Conservation (phyloP, 176 grass and related monocot species). For the Oryza glumipatula region DNA sequence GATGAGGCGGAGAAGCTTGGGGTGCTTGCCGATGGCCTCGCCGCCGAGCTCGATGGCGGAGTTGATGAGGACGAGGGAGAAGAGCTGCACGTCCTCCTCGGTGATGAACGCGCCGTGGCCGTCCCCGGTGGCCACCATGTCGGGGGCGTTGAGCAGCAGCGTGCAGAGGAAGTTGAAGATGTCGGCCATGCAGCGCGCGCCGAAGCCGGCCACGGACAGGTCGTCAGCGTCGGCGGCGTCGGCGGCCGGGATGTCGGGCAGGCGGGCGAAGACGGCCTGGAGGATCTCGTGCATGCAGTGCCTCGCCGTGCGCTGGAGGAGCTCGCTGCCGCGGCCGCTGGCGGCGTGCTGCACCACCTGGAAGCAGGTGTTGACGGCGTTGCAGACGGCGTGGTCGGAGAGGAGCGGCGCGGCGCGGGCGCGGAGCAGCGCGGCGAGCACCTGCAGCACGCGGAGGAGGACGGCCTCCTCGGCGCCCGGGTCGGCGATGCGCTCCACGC, state of each 20-base stretch:
- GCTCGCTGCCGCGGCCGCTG: slow-evolving; percentile 57
- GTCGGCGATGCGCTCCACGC: slow-evolving; percentile 72
- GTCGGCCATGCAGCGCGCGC: slow-evolving; percentile 78
- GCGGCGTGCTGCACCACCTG: slow-evolving; percentile 86
- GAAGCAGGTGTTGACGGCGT: slow-evolving; percentile 86
- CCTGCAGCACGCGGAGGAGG: slow-evolving; percentile 82
- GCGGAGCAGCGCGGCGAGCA: slow-evolving; percentile 60
- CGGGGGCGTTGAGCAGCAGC: slow-evolving; percentile 64
- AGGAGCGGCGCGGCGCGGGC: slow-evolving; percentile 70
- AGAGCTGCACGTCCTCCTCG: slow-evolving; percentile 87
- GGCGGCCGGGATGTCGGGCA: slow-evolving; percentile 56
- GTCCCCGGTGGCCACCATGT: slow-evolving; percentile 54
- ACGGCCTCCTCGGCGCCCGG: slow-evolving; percentile 75
- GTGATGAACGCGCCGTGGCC: slow-evolving; percentile 62
- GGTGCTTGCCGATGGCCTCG: slow-evolving; percentile 76
- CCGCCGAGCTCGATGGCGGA: slow-evolving; percentile 79
- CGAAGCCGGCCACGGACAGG: slow-evolving; percentile 53
- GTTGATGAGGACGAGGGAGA: slow-evolving; percentile 91
- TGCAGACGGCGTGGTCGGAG: slow-evolving; percentile 71
- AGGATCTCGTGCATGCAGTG: slow-evolving; percentile 89
- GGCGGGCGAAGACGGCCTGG: slow-evolving; percentile 66
- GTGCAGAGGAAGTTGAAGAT: slow-evolving; percentile 92
- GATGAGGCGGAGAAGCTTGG: slow-evolving; percentile 72
- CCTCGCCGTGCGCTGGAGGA: slow-evolving; percentile 75
- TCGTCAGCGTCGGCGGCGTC: slow-evolving; percentile 30